phyloP scores from a whole-genome alignment of 306 rosid genomes.

The Arachis stenosperma region DNA sequence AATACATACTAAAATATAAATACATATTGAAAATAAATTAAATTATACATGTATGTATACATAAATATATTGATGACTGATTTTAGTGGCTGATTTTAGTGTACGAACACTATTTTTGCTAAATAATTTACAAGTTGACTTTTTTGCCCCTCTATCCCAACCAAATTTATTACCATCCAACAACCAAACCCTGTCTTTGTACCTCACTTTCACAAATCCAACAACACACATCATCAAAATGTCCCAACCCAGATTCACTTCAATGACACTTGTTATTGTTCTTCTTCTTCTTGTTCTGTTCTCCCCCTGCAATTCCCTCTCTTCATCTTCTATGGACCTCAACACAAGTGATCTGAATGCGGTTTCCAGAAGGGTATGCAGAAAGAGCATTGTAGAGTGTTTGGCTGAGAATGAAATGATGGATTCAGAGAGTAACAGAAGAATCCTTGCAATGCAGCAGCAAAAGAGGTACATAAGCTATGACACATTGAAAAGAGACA shows the following conservation, averaged over 20 bases:
- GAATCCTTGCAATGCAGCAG: conserved; percentile 67
- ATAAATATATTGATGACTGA: no score
- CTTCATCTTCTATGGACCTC: conserved; percentile 55
- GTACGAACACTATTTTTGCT: no score
- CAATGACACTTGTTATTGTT: conserved; percentile 30
- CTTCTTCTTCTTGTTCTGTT: conserved; percentile 50
- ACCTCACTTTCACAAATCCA: conserved; percentile 39
- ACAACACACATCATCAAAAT: conserved; percentile 31
- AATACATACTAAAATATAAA: no score
- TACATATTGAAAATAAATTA: no score
- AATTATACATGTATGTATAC: no score
- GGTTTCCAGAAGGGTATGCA: conserved; percentile 58
- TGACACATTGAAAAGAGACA: conserved; percentile 79
- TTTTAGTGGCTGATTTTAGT: no score
- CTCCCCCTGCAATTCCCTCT: conserved; percentile 44
- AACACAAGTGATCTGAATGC: conserved; percentile 45
- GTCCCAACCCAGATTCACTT: conserved; percentile 54
- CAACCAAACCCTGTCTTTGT: conserved; percentile 28
- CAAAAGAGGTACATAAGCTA: conserved; percentile 79
- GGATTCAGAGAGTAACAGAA: conserved; percentile 77
- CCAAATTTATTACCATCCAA: conserved; percentile 51
- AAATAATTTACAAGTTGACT: no score
- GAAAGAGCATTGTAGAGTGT: conserved; percentile 63
- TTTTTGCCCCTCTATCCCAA: not conserved
- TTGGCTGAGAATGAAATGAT: conserved; percentile 56